These are phyloP conservation scores for Backusella tarrabulga DNA, from an alignment of 192 early-diverging fungal genomes.

Conservation along the genomic window DNA sequence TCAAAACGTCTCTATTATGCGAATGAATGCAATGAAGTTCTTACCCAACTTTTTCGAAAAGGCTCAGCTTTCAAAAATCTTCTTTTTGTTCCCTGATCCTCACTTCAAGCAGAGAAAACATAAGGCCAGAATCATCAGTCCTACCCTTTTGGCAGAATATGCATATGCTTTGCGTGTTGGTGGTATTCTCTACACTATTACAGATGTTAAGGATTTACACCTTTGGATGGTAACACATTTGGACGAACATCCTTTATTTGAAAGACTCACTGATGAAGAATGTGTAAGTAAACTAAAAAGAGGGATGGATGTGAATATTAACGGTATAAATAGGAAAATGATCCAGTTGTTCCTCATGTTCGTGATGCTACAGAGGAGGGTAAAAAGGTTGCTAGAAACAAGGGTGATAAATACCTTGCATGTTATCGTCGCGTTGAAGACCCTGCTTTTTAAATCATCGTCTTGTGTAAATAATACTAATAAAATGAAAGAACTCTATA, in stretches of 20 bases:
- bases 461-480: background rate
- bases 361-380: conserved; percentile 95
- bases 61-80: conserved; percentile 90
- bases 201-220: conserved; percentile 90
- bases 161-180: conserved; percentile 90
- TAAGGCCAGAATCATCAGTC: conserved; percentile 90
- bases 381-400: conserved; percentile 96
- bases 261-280: conserved; percentile 77
- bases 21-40: conserved; percentile 99
- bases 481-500: background rate
- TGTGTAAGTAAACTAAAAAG: conserved; percentile 40
- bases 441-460: conserved; percentile 27
- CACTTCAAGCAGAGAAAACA: conserved; percentile 99
- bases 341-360: conserved; percentile 84
- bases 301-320: background rate
- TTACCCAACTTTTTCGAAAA: conserved; percentile 97
- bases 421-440: conserved; percentile 77
- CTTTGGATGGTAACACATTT: conserved; percentile 51
- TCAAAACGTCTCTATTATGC: conserved; percentile 95
- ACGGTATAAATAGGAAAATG: conserved; percentile 50
- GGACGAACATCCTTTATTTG: conserved; percentile 92
- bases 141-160: conserved; percentile 88
- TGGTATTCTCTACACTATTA: conserved; percentile 95
- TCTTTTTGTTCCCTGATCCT: conserved; percentile 98
- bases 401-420: conserved; percentile 92